phyloP scores from a whole-genome alignment of 805 yeast genomes.

The Myxozyma nipponensis region DNA sequence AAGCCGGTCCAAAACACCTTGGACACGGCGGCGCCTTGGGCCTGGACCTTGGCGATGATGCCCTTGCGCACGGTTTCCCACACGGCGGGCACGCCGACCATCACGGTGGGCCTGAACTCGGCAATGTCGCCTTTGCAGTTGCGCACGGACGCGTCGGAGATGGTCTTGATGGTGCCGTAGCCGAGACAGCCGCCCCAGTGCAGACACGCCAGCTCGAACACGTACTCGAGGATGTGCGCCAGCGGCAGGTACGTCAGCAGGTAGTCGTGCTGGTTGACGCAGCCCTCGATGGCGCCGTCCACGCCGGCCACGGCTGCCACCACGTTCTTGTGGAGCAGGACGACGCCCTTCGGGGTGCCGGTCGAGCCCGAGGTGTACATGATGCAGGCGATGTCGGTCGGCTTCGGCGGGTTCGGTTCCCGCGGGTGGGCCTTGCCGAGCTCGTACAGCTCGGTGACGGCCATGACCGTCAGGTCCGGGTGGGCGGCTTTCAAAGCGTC shows the following conservation, averaged over 20 bases:
- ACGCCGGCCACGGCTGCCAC: conserved; percentile 88
- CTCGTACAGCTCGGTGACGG: conserved; percentile 55
- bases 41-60: conserved; percentile 66
- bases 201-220: conserved; percentile 71
- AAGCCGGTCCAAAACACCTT: conserved; percentile 86
- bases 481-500: conserved; percentile 59
- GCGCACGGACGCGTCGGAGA: conserved; percentile 73
- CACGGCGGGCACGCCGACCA: conserved; percentile 99
- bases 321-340: conserved; percentile 60
- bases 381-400: conserved; percentile 64
- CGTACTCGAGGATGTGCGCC: conserved; percentile 93
- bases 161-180: conserved; percentile 88
- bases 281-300: conserved; percentile 49
- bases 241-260: conserved; percentile 86
- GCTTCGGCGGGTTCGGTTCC: conserved; percentile 46
- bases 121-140: conserved; percentile 86
- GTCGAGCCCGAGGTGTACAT: conserved; percentile 89
- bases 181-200: conserved; percentile 91
- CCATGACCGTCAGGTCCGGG: conserved; percentile 68
- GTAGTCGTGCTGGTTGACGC: conserved; percentile 59
- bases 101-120: conserved; percentile 81
- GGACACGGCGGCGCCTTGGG: conserved; percentile 62
- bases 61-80: conserved; percentile 97
- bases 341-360: conserved; percentile 83
- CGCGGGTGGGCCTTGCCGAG: conserved; percentile 57